Conservation (phyloP, 805 yeast species). For the Saccharomycopsis fibuligera region DNA sequence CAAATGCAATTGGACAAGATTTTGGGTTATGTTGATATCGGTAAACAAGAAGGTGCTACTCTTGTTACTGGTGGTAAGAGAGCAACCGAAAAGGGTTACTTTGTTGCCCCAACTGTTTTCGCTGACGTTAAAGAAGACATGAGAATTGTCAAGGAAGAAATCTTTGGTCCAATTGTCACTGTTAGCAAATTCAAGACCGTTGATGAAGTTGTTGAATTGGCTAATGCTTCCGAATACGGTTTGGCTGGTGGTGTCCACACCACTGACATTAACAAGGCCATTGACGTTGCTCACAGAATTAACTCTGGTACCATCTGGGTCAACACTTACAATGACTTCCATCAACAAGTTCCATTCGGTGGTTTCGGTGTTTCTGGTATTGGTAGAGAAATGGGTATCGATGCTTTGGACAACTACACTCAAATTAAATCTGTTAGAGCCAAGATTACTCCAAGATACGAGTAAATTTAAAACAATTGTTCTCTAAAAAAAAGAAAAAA, state of each 20-base stretch:
- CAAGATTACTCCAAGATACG: constrained; percentile 28
- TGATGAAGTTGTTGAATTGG: constrained; percentile 72
- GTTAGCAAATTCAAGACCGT: constrained; percentile 73
- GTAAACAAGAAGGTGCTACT: constrained; percentile 79
- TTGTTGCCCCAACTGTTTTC: constrained; percentile 66
- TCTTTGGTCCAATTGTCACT: constrained; percentile 89
- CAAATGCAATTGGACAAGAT: constrained; percentile 73
- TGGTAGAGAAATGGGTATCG: constrained; percentile 90
- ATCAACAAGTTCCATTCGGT: constrained; percentile 85
- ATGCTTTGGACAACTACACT: constrained; percentile 78
- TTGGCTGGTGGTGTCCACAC: constrained; percentile 91
- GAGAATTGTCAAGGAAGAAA: constrained; percentile 70
- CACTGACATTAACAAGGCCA: constrained; percentile 62
- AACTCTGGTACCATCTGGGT: constrained; percentile 91
- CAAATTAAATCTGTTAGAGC: constrained; percentile 78
- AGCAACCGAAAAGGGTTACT: constrained; percentile 56
- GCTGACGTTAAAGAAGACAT: constrained; percentile 62
- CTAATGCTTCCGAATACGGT: constrained; percentile 81
- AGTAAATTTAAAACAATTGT: no score
- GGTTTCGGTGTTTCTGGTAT: constrained; percentile 87
- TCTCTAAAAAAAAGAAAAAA: no score
- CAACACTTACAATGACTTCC: constrained; percentile 85
- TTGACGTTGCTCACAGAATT: constrained; percentile 65
- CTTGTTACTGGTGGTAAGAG: constrained; percentile 66
- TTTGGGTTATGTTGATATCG: constrained; percentile 66